Evolutionary conservation across 1,139 yeast genomes (phyloP).

Genomic region (Eremothecium sinecaudum): DNA sequence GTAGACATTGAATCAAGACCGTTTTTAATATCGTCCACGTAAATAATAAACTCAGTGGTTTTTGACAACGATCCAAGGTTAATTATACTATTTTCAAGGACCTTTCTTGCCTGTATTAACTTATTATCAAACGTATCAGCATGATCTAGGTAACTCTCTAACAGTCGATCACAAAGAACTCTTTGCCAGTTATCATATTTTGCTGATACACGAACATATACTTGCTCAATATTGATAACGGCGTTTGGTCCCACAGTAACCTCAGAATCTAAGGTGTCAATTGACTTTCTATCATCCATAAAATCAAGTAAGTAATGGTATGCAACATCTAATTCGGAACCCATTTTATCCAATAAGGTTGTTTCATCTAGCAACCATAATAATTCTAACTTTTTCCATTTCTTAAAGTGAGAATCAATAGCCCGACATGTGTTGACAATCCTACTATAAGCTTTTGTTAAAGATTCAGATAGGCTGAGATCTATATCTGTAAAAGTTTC

Average conservation of each 20-base stretch:
- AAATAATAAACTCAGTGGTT: conserved; percentile 4
- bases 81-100: conserved; percentile 5
- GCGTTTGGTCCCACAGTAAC: neutral
- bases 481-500: conserved; percentile 4
- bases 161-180: conserved; percentile 7
- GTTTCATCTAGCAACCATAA: conserved; percentile 7
- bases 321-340: neutral
- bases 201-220: conserved; percentile 3
- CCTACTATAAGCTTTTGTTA: neutral
- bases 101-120: conserved; percentile 4
- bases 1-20: neutral
- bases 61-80: conserved; percentile 3
- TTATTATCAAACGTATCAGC: conserved; percentile 6
- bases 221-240: conserved; percentile 6
- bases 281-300: conserved; percentile 1
- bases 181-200: conserved; percentile 15
- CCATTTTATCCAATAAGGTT: neutral
- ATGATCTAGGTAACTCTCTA: conserved; percentile 8
- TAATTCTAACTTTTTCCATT: conserved; percentile 4
- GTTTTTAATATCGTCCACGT: conserved; percentile 2
- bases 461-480: conserved; percentile 2
- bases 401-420: neutral
- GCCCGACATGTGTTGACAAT: conserved; percentile 1
- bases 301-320: neutral
- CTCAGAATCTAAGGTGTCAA: conserved; percentile 1